These are phyloP conservation scores for Neurospora terricola DNA, from an alignment of 495 filamentous ascomycete genomes.

Conservation along the genomic window DNA sequence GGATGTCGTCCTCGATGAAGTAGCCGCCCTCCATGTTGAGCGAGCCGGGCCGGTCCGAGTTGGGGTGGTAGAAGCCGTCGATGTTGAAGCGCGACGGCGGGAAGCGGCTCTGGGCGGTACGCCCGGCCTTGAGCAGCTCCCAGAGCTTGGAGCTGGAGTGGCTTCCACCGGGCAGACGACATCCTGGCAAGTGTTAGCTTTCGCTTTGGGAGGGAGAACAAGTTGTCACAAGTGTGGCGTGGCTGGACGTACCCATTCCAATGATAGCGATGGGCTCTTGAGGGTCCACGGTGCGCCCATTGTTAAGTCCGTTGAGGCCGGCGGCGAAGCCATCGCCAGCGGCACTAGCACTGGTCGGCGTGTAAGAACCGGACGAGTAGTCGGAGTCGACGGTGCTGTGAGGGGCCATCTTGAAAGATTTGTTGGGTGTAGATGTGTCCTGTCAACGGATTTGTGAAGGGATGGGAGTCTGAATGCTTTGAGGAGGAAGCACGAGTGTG, in stretches of 20 bases:
- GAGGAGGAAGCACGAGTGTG: background rate
- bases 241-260: slow-evolving; percentile 25
- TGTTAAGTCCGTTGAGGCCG: background rate
- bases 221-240: background rate
- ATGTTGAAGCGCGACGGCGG: slow-evolving; percentile 51
- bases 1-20: slow-evolving; percentile 44
- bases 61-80: slow-evolving; percentile 54
- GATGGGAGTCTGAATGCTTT: background rate
- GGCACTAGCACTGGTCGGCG: background rate
- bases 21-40: slow-evolving; percentile 46
- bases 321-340: background rate
- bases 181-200: slow-evolving; percentile 11
- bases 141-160: slow-evolving; percentile 35
- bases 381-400: background rate
- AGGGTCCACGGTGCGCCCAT: background rate
- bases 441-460: background rate
- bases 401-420: background rate
- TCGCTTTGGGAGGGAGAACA: background rate
- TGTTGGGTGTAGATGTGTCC: background rate
- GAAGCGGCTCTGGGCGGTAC: slow-evolving; percentile 15
- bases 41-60: slow-evolving; percentile 28
- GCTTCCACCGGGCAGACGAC: slow-evolving; percentile 41
- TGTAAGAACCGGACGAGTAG: background rate
- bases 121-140: slow-evolving; percentile 11
- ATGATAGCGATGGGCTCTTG: slow-evolving; percentile 39